A percentile compares a stretch with the other conserved stretches of the same genome.
Evolutionary conservation across 148 eudicot genomes (phyloP).

Genomic region (Vaccinium myrtillus): DNA sequence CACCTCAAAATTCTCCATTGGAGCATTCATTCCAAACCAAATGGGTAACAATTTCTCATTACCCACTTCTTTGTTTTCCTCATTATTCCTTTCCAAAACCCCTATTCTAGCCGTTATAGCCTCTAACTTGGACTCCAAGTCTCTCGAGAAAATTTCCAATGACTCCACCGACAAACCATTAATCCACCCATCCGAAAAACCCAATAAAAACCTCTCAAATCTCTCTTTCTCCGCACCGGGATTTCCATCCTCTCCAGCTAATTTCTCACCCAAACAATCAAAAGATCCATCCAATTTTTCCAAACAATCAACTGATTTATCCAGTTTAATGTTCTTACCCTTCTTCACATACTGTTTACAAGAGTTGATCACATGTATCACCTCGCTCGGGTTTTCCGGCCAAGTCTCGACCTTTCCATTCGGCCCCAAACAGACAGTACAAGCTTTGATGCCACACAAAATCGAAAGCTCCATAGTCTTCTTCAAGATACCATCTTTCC

Average conservation of each 20-base stretch:
- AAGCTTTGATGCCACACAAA: slow-evolving; percentile 16
- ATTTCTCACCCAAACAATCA: not conserved
- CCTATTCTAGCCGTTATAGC: not conserved
- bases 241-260: not conserved
- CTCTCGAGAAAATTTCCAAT: not conserved
- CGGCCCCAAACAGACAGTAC: slow-evolving; percentile 9
- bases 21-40: not conserved
- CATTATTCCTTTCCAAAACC: not conserved
- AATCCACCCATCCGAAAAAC: not conserved
- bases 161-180: not conserved
- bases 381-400: slow-evolving; percentile 16
- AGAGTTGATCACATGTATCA: slow-evolving; percentile 1
- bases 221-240: not conserved
- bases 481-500: slow-evolving; percentile 14
- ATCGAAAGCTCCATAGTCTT: slow-evolving; percentile 21
- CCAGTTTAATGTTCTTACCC: not conserved
- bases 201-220: not conserved
- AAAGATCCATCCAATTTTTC: no score
- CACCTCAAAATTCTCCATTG: not conserved
- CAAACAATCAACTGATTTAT: not conserved
- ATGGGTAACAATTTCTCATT: not conserved
- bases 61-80: not conserved
- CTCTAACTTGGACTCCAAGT: not conserved
- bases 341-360: not conserved
- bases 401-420: slow-evolving; percentile 16